Evolutionary conservation across 768 basidiomycete species (phyloP), one percentile per base, ranked within the genome.

Genomic region (Naematelia encephala): DNA sequence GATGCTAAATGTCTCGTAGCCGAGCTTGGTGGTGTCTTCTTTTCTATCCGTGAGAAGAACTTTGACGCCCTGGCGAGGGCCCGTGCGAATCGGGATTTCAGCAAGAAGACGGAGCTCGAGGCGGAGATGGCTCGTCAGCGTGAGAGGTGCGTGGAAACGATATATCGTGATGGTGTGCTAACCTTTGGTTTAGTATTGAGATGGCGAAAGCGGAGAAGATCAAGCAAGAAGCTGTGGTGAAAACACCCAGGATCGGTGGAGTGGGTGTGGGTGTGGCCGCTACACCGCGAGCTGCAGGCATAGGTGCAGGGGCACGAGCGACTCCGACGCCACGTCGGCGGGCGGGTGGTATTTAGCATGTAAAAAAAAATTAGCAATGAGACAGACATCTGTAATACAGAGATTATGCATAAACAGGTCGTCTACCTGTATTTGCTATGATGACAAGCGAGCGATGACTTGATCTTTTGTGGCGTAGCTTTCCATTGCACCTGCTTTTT

Each of bases 41-140:
- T 91, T 80, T 93, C 92, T 23, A 93, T 96, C 53, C 88, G 92
- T 74, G 93, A 97, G 80, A 96, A 96, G 82, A 90, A 90, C 80
- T 97, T 98, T 72, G 92, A 96, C 71, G 92, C 89, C 59, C 81
- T 87, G 39, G 87, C 90, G 16, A 55, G 78, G 66, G 72, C 74
- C 42, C 56, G 86, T 10, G 85, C 89, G 12, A 90, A 93, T 73
- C 83, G 87, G 47, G 93, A 97, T 75, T 96, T 97, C 78, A 90
- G 89, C 25, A 90, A 86, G 78, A 85, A 84, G 72, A 90, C 91
- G 0, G 91, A 97, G 77, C 79, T 96, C 12, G 92, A 98, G 80
- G 86, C 86, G 23, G 88, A 93, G 79, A 94, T 97, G 80, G 90
- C 90, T 12, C 82, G 82, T 42, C 72, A 77, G 48, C 64, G 77